These are phyloP conservation scores for Cercospora sp. DNA, from an alignment of 2,329 filamentous ascomycete species.

Conservation along the genomic window DNA sequence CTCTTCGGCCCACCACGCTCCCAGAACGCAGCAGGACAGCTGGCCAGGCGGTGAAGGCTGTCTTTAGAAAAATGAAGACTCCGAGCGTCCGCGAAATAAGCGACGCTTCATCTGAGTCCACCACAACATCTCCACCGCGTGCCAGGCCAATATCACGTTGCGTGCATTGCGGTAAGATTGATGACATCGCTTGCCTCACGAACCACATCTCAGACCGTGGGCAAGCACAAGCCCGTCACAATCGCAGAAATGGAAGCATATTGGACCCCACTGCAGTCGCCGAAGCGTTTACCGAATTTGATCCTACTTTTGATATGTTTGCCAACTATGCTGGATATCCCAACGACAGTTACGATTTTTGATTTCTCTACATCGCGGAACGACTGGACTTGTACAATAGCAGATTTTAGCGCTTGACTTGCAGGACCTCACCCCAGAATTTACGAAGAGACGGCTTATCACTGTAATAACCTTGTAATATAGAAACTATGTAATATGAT, in stretches of 20 bases:
- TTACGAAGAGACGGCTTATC: background rate
- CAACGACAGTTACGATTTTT: background rate
- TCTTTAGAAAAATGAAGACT: background rate
- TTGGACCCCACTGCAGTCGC: background rate
- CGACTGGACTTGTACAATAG: background rate
- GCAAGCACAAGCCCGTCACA: background rate
- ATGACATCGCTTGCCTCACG: background rate
- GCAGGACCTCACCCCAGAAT: background rate
- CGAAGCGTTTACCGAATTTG: background rate
- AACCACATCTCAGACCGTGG: background rate
- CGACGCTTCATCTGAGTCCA: background rate
- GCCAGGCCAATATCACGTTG: background rate
- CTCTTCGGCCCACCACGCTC: background rate
- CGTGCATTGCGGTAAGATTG: background rate
- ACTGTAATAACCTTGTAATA: background rate
- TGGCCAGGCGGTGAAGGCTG: background rate
- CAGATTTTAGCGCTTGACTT: background rate
- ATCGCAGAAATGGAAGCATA: background rate
- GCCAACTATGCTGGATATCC: background rate
- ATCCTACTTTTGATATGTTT: background rate
- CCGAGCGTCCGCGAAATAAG: background rate
- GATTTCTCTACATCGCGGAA: background rate
- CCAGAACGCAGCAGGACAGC: background rate
- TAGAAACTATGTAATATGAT: background rate
- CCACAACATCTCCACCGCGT: background rate